These are phyloP conservation scores for Fusarium sp. DNA, from an alignment of 2,329 filamentous ascomycete species.

Conservation along the genomic window DNA sequence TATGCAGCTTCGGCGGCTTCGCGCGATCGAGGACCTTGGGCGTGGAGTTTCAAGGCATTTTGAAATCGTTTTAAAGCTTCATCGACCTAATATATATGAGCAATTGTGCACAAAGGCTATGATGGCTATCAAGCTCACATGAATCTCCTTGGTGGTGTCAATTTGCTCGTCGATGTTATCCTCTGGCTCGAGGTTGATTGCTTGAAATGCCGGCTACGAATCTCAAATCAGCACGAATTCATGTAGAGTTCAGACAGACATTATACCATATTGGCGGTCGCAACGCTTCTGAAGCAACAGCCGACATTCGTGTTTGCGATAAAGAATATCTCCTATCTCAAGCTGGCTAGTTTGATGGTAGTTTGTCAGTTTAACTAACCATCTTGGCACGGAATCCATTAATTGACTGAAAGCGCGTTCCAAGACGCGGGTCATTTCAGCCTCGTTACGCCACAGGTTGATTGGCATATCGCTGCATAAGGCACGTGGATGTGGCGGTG, in stretches of 20 bases:
- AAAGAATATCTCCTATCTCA: constrained; percentile 7
- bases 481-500: constrained; percentile 50
- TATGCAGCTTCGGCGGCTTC: constrained; percentile 85
- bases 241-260: neutral
- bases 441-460: constrained; percentile 43
- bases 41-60: constrained; percentile 88
- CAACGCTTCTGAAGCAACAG: constrained; percentile 22
- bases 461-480: neutral
- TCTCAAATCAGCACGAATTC: constrained; percentile 28
- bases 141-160: constrained; percentile 94
- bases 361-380: constrained; percentile 28
- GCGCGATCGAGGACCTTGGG: constrained; percentile 83
- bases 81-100: constrained; percentile 73
- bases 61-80: constrained; percentile 97
- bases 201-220: constrained; percentile 77
- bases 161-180: constrained; percentile 90
- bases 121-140: constrained; percentile 60
- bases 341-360: constrained; percentile 15
- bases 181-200: constrained; percentile 94
- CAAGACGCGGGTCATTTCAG: constrained; percentile 44
- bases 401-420: constrained; percentile 45
- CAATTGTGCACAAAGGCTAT: neutral
- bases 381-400: constrained; percentile 37
- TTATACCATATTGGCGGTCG: constrained; percentile 45
- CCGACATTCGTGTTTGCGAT: constrained; percentile 40